Evolutionary conservation across 805 yeast species (phyloP), one percentile per base, ranked within the genome.

Genomic region (Ogataea polymorpha): DNA sequence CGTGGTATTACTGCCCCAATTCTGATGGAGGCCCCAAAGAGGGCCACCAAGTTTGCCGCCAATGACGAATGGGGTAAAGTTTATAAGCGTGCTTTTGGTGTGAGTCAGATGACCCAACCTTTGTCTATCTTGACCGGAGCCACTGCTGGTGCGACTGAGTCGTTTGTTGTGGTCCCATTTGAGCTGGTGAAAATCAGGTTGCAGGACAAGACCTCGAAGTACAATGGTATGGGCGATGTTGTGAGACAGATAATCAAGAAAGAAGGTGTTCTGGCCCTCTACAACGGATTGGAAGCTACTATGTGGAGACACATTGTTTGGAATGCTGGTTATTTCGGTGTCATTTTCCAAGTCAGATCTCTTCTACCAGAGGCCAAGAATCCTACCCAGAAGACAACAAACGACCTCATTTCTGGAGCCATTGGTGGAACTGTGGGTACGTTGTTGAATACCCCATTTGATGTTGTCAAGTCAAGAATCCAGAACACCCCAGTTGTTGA

Each of bases 301-400:
- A 67, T 93, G 60, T 93, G 96, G 96, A 86, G 99, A 76, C 98
- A 93, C 64, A 78, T 87, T 45, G 70, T 79, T 45, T 93, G 99
- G 99, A 93, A 93, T 68, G 96, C 96, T 33, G 98, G 98, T 45
- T 93, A 93, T 70, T 93, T 93, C 63, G 99, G 99, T 50, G 78
- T 85, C 54, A 93, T 93, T 55, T 86, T 80, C 79, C 96, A 88
- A 70, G 82, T 88, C 42, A 79, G 96, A 65, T 56, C 71, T 6
- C 53, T 87, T 48, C 72, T 93, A 68, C 98, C 98, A 54, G 70
- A 75, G 63, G 86, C 96, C 32, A 74, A 78, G 47, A 75, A 72
- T 43, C 69, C 82, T 25, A 67, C 84, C 32, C 85, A 85, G 59
- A 81, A 88, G 70, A 87, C 95, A 35, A 65, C 81, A 46, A 86